These are phyloP conservation scores for Alternaria solani DNA, from an alignment of 2,329 filamentous ascomycete genomes.

Conservation along the genomic window DNA sequence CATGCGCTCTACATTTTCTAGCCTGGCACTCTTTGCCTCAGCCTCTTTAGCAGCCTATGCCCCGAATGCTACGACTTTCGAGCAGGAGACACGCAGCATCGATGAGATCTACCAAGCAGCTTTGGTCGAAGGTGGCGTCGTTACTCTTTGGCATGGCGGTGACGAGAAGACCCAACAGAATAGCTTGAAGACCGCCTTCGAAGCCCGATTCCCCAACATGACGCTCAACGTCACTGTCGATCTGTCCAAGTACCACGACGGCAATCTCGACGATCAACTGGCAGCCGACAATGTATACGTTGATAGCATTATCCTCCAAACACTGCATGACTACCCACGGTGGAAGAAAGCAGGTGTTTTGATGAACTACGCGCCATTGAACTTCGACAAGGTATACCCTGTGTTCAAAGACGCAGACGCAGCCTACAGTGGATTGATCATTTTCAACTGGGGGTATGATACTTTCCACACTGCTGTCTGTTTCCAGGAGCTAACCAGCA, in stretches of 20 bases:
- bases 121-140: conserved; percentile 56
- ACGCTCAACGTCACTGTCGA: conserved; percentile 64
- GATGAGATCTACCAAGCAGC: conserved; percentile 62
- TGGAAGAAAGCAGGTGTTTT: conserved; percentile 60
- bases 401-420: conserved; percentile 55
- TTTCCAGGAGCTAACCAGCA: not conserved
- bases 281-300: conserved; percentile 42
- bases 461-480: too few species aligned
- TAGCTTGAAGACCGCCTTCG: conserved; percentile 55
- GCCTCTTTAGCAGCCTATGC: conserved; percentile 1
- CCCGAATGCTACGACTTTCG: not conserved
- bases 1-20: conserved; percentile 8
- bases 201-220: conserved; percentile 59
- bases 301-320: conserved; percentile 61
- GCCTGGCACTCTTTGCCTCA: conserved; percentile 8
- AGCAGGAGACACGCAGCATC: conserved; percentile 56
- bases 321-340: conserved; percentile 61
- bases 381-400: conserved; percentile 56
- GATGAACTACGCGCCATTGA: conserved; percentile 59
- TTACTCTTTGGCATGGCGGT: conserved; percentile 61
- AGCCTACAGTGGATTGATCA: conserved; percentile 55
- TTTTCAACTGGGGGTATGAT: conserved; percentile 40
- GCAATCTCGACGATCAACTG: conserved; percentile 57
- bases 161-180: conserved; percentile 55
- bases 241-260: conserved; percentile 64